phyloP scores from a whole-genome alignment of 2,329 filamentous ascomycete species.

The Colletotrichum incanum region DNA sequence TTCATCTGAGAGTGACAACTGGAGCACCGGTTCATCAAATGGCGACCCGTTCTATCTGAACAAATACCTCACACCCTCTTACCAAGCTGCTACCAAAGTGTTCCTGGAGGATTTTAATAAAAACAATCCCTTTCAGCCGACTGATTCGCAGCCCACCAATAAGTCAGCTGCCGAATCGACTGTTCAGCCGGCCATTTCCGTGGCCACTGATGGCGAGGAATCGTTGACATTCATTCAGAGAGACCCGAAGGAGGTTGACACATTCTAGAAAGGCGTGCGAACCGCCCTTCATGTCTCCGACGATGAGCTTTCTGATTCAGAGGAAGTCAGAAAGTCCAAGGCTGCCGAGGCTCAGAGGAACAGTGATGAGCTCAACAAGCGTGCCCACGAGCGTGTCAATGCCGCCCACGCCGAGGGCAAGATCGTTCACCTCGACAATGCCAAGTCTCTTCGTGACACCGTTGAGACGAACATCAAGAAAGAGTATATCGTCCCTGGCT shows the following conservation, averaged over 20 bases:
- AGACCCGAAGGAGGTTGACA: conserved; percentile 47
- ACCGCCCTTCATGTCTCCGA: conserved; percentile 50
- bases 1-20: conserved; percentile 10
- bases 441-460: conserved; percentile 20
- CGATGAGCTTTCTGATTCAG: conserved; percentile 46
- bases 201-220: not conserved
- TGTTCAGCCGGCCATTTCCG: not conserved
- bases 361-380: conserved; percentile 11
- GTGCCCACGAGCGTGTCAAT: conserved; percentile 30
- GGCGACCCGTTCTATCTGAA: conserved; percentile 18
- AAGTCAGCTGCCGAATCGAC: not conserved
- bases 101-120: conserved; percentile 1
- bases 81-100: conserved; percentile 12
- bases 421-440: conserved; percentile 23
- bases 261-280: conserved; percentile 53
- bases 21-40: conserved; percentile 12
- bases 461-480: conserved; percentile 28
- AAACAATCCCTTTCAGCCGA: not conserved
- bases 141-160: no score
- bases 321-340: conserved; percentile 12
- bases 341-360: not conserved
- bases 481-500: conserved; percentile 22
- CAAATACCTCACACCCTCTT: conserved; percentile 16
- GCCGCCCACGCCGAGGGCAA: conserved; percentile 24
- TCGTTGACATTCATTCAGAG: conserved; percentile 26